phyloP scores from a whole-genome alignment of 2,329 filamentous ascomycete species.

The Helminthosporium solani region DNA sequence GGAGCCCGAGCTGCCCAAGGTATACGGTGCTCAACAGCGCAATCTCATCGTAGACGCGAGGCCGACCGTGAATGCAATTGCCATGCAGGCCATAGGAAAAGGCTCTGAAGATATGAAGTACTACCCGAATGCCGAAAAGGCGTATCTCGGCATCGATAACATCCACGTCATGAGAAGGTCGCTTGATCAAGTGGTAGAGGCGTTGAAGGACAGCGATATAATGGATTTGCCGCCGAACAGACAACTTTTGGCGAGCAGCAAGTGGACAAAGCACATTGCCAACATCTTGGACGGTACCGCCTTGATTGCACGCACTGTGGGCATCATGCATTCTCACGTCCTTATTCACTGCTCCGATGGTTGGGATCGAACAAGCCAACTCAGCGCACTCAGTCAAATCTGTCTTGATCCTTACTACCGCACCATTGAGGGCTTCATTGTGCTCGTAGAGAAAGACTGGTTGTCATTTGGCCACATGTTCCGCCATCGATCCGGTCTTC shows the following conservation, averaged over 20 bases:
- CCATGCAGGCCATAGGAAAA: slow-evolving; percentile 89
- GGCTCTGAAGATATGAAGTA: slow-evolving; percentile 98
- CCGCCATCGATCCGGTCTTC: slow-evolving; percentile 80
- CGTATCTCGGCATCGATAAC: slow-evolving; percentile 94
- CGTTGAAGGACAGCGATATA: slow-evolving; percentile 89
- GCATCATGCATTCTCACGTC: slow-evolving; percentile 89
- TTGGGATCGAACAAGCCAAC: slow-evolving; percentile 95
- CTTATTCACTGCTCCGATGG: slow-evolving; percentile 97
- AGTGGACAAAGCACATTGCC: slow-evolving; percentile 87
- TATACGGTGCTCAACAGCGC: slow-evolving; percentile 90
- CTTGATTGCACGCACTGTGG: slow-evolving; percentile 82
- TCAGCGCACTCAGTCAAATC: slow-evolving; percentile 87
- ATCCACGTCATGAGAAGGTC: slow-evolving; percentile 98
- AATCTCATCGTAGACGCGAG: slow-evolving; percentile 92
- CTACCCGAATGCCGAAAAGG: slow-evolving; percentile 88
- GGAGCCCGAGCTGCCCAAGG: slow-evolving; percentile 35
- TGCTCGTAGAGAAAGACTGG: slow-evolving; percentile 96
- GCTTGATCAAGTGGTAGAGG: slow-evolving; percentile 81
- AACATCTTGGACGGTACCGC: slow-evolving; percentile 81
- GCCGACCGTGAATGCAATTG: slow-evolving; percentile 89
- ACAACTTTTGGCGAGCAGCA: slow-evolving; percentile 77
- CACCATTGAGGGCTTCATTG: slow-evolving; percentile 90
- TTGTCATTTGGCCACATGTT: slow-evolving; percentile 98
- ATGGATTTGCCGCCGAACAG: slow-evolving; percentile 78
- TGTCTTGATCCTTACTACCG: slow-evolving; percentile 95